phyloP scores from a whole-genome alignment of 2,329 filamentous ascomycete species.

The Venturia oleaginea region DNA sequence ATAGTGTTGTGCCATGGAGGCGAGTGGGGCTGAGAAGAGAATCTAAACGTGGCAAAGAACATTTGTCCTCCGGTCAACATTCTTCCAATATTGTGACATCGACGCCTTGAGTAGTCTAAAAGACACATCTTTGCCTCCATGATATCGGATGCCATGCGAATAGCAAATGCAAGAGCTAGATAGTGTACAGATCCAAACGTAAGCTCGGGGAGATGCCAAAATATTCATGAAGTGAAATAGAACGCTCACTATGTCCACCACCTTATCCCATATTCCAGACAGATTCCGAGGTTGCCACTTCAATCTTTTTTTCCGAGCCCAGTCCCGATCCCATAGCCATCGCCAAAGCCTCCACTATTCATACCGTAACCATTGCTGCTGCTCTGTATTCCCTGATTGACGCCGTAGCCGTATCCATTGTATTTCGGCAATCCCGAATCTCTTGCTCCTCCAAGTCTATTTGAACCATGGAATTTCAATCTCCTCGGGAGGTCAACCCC shows the following conservation, averaged over 20 bases:
- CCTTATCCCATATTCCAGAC: neutral
- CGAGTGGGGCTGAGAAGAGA: no score
- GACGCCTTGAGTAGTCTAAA: no score
- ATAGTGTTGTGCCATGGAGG: no score
- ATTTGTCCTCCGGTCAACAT: no score
- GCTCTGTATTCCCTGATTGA: slow-evolving; percentile 19
- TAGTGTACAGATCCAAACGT: neutral
- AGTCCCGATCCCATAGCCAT: slow-evolving; percentile 36
- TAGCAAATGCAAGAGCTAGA: neutral
- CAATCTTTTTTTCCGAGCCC: slow-evolving; percentile 35
- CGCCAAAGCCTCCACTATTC: neutral
- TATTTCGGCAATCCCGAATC: slow-evolving; percentile 27
- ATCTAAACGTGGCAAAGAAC: no score
- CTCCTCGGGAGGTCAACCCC: slow-evolving; percentile 43
- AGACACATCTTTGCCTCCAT: neutral
- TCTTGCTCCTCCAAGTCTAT: slow-evolving; percentile 32
- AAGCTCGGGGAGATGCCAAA: neutral
- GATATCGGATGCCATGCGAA: neutral
- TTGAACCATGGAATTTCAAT: slow-evolving; percentile 48
- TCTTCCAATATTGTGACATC: no score
- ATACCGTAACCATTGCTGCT: slow-evolving; percentile 23
- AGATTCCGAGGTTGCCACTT: neutral
- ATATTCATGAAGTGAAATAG: neutral
- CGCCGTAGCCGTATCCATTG: slow-evolving; percentile 25
- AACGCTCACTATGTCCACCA: neutral